A percentile compares a stretch with the other conserved stretches of the same genome.
These are phyloP conservation scores for Halophytophthora polymorphica DNA, from an alignment of 352 stramenopile genomes.

Conservation along the genomic window DNA sequence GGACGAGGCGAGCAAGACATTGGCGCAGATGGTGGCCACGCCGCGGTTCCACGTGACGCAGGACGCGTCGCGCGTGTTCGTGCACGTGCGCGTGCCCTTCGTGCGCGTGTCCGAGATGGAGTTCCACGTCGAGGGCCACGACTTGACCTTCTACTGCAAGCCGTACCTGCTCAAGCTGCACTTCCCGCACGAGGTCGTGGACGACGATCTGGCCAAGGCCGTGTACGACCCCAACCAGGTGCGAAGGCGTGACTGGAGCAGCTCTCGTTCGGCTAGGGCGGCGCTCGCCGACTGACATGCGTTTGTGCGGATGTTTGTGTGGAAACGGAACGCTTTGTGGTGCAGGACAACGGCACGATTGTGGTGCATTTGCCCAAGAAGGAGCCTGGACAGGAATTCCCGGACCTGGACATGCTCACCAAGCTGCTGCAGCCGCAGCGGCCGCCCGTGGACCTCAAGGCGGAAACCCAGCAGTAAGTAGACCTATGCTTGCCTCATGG, in stretches of 20 bases:
- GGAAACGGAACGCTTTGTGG: neutral
- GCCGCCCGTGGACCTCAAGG: conserved; percentile 32
- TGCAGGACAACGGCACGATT: conserved; percentile 91
- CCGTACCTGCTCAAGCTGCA: conserved; percentile 97
- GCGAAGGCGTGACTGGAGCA: neutral
- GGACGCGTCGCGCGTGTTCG: conserved; percentile 76
- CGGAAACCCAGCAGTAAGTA: conserved; percentile 26
- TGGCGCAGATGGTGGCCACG: conserved; percentile 62
- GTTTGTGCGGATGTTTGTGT: conserved; percentile 1
- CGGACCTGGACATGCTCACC: conserved; percentile 92
- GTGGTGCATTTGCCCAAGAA: conserved; percentile 90
- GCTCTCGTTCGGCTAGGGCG: neutral
- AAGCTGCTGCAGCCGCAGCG: conserved; percentile 83
- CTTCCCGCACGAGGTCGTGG: conserved; percentile 87
- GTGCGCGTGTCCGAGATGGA: conserved; percentile 92
- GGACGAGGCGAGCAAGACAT: conserved; percentile 5
- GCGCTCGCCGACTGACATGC: neutral
- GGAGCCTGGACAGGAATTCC: conserved; percentile 83
- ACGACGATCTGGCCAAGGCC: conserved; percentile 88
- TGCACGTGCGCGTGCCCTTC: conserved; percentile 89
- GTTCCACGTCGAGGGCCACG: conserved; percentile 85
- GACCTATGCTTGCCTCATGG: neutral
- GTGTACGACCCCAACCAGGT: conserved; percentile 91
- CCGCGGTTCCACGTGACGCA: conserved; percentile 85
- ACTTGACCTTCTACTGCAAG: conserved; percentile 96